Evolutionary conservation across 352 stramenopile species (phyloP).

Genomic region (Blastocystis sp.): DNA sequence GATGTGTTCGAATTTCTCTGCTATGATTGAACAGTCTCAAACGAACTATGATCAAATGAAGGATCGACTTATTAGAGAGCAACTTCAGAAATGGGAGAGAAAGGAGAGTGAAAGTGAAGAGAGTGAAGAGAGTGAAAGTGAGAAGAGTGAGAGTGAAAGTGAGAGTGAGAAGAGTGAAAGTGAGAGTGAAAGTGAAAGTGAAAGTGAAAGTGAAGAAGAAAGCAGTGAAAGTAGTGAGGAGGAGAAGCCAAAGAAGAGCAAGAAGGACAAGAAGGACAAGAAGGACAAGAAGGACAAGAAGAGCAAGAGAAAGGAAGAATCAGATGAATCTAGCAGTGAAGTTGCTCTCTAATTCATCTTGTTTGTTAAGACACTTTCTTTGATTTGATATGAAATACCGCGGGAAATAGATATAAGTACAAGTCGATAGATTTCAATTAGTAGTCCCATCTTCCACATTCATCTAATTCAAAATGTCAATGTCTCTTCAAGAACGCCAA

Average conservation of each 20-base stretch:
- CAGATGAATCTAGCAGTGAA: not conserved
- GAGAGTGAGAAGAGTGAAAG: not conserved
- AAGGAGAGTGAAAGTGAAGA: not conserved
- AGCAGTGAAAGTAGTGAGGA: constrained; percentile 42
- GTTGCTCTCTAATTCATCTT: not conserved
- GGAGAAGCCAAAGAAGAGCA: constrained; percentile 11
- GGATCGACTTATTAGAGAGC: not conserved
- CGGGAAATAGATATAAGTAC: not conserved
- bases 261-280: constrained; percentile 47
- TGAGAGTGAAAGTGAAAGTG: not conserved
- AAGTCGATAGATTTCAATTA: not conserved
- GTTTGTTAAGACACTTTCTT: not conserved
- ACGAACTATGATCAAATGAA: not conserved
- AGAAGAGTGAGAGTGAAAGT: not conserved
- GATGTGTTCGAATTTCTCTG: constrained; percentile 21
- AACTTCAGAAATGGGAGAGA: not conserved
- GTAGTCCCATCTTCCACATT: not conserved
- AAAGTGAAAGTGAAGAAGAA: constrained; percentile 2
- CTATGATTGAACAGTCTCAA: constrained; percentile 2
- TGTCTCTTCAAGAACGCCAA: constrained; percentile 56
- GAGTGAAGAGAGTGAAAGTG: not conserved
- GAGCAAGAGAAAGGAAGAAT: constrained; percentile 14
- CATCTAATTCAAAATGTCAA: not conserved
- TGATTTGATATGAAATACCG: not conserved
- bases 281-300: constrained; percentile 30